Conservation (phyloP, 164 flowering plant species). For the Aristolochia fimbriata region DNA sequence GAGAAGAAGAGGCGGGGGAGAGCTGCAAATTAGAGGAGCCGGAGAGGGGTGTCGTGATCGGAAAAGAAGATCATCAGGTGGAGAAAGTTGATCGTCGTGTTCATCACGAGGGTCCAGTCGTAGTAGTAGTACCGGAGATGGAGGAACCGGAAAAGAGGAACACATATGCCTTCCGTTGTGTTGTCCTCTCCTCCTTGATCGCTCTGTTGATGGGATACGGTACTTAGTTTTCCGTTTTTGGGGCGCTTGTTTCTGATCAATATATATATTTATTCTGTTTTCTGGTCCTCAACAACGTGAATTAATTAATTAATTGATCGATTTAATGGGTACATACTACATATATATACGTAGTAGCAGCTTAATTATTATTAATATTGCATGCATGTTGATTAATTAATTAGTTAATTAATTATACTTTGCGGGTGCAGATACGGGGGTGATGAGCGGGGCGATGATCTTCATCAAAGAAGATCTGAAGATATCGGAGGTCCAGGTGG, state of each 20-base stretch:
- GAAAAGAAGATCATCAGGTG: no score
- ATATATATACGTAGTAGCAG: no score
- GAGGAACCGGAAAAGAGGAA: background rate
- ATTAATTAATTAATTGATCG: no score
- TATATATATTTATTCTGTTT: background rate
- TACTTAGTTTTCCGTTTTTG: background rate
- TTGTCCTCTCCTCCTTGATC: conserved; percentile 3
- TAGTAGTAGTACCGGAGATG: background rate
- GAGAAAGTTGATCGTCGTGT: no score
- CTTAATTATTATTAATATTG: no score
- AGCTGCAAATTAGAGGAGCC: no score
- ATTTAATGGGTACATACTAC: no score
- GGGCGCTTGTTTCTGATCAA: background rate
- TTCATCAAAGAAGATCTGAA: conserved; percentile 10
- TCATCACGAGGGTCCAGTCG: no score
- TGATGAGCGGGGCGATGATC: conserved; percentile 16
- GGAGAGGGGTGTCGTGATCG: no score
- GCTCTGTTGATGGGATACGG: conserved; percentile 1
- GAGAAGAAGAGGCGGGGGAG: no score
- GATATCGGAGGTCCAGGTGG: conserved; percentile 5
- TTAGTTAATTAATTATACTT: no score
- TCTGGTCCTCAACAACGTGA: background rate
- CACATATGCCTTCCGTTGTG: background rate
- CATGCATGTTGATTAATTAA: no score
- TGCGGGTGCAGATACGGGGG: conserved; percentile 15